A percentile compares a stretch with the other conserved stretches of the same genome.
These are phyloP conservation scores for Colletotrichum sp. DNA, from an alignment of 2,329 filamentous ascomycete genomes.

Conservation along the genomic window DNA sequence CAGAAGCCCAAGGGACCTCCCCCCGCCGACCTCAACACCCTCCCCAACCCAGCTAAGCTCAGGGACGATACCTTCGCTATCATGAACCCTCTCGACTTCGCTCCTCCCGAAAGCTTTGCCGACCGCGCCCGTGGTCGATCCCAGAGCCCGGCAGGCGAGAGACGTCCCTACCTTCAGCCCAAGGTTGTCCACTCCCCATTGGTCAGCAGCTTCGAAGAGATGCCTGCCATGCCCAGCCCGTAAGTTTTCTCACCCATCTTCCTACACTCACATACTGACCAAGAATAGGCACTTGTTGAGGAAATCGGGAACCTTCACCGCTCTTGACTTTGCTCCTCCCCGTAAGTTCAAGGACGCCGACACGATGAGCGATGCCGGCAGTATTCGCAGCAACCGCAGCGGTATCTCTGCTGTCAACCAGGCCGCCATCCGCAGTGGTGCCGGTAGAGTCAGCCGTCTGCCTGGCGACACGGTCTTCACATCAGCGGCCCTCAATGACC, in stretches of 20 bases:
- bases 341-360: constrained; percentile 72
- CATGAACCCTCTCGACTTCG: constrained; percentile 78
- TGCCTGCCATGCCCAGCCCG: constrained; percentile 86
- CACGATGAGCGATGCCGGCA: constrained; percentile 68
- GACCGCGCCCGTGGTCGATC: constrained; percentile 74
- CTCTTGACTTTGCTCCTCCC: constrained; percentile 80
- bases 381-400: constrained; percentile 71
- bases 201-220: constrained; percentile 84
- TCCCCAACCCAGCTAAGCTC: constrained; percentile 87
- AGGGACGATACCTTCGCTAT: constrained; percentile 80
- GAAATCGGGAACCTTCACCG: constrained; percentile 80
- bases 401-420: constrained; percentile 76
- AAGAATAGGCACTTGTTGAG: constrained; percentile 68
- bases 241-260: constrained; percentile 52
- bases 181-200: constrained; percentile 78
- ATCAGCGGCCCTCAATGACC: constrained; percentile 66
- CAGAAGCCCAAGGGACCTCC: constrained; percentile 64
- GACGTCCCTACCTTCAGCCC: constrained; percentile 73
- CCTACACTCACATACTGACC: not conserved
- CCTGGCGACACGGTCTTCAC: constrained; percentile 84
- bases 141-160: constrained; percentile 67
- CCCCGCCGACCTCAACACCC: constrained; percentile 72
- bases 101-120: constrained; percentile 72
- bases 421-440: constrained; percentile 78
- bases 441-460: constrained; percentile 85